Conservation (phyloP, 2,329 filamentous ascomycete genomes). For the Nigrospora sphaerica region DNA sequence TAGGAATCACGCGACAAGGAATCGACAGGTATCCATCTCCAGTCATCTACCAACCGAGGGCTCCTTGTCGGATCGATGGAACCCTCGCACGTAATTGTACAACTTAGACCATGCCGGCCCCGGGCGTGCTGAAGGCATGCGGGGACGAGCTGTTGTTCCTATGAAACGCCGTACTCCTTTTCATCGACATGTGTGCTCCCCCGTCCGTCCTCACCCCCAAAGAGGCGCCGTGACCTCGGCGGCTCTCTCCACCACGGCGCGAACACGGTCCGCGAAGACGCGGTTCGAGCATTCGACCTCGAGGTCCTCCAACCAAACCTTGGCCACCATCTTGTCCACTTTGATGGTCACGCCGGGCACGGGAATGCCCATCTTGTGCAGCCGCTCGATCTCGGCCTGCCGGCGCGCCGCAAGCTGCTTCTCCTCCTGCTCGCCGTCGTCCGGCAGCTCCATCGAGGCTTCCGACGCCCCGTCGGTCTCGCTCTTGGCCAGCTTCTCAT, state of each 20-base stretch:
- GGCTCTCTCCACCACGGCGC: constrained; percentile 82
- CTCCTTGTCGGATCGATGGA: no score
- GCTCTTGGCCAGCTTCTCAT: constrained; percentile 23
- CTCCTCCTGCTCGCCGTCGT: constrained; percentile 32
- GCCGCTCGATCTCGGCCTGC: constrained; percentile 63
- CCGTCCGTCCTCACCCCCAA: constrained; percentile 39
- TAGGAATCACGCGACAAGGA: no score
- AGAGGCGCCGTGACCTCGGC: constrained; percentile 80
- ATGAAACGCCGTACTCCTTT: neutral
- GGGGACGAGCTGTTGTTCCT: no score
- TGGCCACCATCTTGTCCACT: constrained; percentile 81
- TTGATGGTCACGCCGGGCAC: constrained; percentile 83
- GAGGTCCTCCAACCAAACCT: constrained; percentile 85
- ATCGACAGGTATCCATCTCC: no score
- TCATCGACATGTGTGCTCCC: neutral
- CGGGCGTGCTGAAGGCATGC: no score
- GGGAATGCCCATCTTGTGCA: constrained; percentile 80
- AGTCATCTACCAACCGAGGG: no score
- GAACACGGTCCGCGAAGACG: constrained; percentile 74
- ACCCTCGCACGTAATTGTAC: no score
- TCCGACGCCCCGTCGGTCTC: constrained; percentile 26
- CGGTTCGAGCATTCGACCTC: constrained; percentile 81
- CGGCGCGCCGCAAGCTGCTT: constrained; percentile 45
- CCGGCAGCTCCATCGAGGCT: constrained; percentile 26
- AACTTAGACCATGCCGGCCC: no score